A percentile compares a stretch with the other conserved stretches of the same genome.
These are phyloP conservation scores for Ceriops zippeliana DNA, from an alignment of 345 rosid species.

Conservation along the genomic window DNA sequence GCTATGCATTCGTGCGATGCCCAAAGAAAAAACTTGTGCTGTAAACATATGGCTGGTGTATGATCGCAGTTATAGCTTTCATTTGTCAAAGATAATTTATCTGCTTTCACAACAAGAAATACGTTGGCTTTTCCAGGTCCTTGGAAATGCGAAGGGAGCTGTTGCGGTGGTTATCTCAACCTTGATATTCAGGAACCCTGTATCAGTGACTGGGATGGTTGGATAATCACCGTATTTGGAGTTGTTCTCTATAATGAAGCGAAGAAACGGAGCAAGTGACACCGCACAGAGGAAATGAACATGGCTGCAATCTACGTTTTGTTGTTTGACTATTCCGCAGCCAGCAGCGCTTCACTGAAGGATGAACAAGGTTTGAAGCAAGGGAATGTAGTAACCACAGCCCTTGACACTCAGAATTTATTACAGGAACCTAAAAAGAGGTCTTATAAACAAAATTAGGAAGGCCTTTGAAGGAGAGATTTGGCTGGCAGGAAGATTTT, in stretches of 20 bases:
- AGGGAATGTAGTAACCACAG: background rate
- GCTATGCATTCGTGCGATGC: background rate
- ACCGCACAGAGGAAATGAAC: background rate
- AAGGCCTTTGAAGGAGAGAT: background rate
- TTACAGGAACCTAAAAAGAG: background rate
- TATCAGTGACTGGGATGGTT: conserved; percentile 41
- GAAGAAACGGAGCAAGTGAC: conserved; percentile 32
- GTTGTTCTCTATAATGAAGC: conserved; percentile 44
- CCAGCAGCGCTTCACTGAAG: background rate
- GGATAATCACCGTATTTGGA: conserved; percentile 40
- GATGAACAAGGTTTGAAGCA: background rate
- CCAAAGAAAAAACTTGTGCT: background rate
- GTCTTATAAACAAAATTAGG: background rate
- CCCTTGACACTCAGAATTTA: no score
- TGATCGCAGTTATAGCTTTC: background rate
- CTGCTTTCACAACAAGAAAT: conserved; percentile 5
- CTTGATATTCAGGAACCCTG: conserved; percentile 41
- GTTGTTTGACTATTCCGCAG: background rate
- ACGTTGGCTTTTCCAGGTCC: conserved; percentile 24
- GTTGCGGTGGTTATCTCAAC: conserved; percentile 39
- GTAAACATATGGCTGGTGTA: background rate
- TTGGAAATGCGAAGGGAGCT: conserved; percentile 45
- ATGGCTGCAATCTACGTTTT: background rate
- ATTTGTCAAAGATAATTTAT: background rate
- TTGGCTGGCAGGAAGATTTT: background rate